These are phyloP conservation scores for Saccharomycopsis crataegensis DNA, from an alignment of 1,139 yeast species.

Conservation along the genomic window DNA sequence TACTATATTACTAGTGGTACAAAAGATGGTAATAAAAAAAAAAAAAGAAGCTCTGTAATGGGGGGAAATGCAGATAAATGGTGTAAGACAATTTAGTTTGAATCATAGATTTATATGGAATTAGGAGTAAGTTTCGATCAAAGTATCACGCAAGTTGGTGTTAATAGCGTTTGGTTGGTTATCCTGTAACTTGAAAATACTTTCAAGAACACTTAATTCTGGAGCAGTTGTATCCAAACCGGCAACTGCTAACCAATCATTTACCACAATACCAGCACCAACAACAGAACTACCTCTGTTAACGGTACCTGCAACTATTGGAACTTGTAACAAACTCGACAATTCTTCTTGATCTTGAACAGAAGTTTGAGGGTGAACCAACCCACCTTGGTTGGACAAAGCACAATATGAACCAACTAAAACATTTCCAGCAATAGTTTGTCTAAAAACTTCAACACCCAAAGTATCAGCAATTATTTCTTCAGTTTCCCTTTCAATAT, in stretches of 20 bases:
- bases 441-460: constrained; percentile 98
- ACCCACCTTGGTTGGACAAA: constrained; percentile 94
- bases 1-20: no score
- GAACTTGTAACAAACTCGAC: constrained; percentile 91
- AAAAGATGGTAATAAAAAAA: no score
- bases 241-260: constrained; percentile 96
- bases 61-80: no score
- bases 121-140: constrained; percentile 72
- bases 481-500: constrained; percentile 97
- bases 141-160: constrained; percentile 80
- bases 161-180: constrained; percentile 81
- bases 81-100: no score
- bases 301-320: constrained; percentile 97
- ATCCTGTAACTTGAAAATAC: constrained; percentile 87
- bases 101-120: no score
- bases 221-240: constrained; percentile 99
- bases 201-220: constrained; percentile 91
- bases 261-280: constrained; percentile 98
- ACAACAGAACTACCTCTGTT: constrained; percentile 97
- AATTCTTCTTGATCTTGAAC: constrained; percentile 98
- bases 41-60: no score
- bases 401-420: constrained; percentile 95
- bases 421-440: constrained; percentile 96
- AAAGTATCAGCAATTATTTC: constrained; percentile 97
- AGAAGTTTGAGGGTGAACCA: constrained; percentile 96